Conservation (phyloP, 345 rosid species). For the Aquilaria malaccensis region DNA sequence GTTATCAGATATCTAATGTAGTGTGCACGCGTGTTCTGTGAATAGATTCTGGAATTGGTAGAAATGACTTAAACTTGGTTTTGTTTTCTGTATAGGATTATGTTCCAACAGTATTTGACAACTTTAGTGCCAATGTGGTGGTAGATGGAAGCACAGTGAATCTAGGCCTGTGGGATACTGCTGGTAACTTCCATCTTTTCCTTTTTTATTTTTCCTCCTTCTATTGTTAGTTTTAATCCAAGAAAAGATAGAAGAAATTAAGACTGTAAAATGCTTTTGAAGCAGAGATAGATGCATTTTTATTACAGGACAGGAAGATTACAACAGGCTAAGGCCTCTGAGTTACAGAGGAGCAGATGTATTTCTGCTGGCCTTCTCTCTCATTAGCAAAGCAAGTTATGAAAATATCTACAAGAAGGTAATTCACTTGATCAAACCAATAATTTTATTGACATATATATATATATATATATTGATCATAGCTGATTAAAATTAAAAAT, state of each 20-base stretch:
- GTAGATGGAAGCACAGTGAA: conserved; percentile 57
- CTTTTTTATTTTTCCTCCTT: no score
- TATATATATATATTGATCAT: neutral
- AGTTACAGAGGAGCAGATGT: conserved; percentile 93
- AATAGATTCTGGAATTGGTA: neutral
- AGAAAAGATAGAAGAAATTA: neutral
- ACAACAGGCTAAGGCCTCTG: conserved; percentile 69
- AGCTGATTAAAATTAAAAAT: no score
- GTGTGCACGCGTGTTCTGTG: neutral
- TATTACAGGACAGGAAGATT: conserved; percentile 73
- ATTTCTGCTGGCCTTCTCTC: conserved; percentile 71
- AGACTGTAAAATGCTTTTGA: neutral
- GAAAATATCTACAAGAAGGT: conserved; percentile 78
- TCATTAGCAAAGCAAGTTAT: conserved; percentile 73
- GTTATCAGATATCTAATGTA: no score
- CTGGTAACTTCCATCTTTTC: conserved; percentile 25
- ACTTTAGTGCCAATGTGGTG: conserved; percentile 63
- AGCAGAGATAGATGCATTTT: neutral
- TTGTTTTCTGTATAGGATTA: conserved; percentile 31
- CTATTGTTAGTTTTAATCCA: no score
- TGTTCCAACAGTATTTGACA: conserved; percentile 61
- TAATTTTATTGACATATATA: neutral
- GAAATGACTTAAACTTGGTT: neutral
- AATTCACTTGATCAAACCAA: neutral
- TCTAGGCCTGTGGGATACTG: conserved; percentile 56